A percentile compares a stretch with the other conserved stretches of the same genome.
Conservation (phyloP, 805 yeast species). For the Tetrapisispora taiwanensis region DNA sequence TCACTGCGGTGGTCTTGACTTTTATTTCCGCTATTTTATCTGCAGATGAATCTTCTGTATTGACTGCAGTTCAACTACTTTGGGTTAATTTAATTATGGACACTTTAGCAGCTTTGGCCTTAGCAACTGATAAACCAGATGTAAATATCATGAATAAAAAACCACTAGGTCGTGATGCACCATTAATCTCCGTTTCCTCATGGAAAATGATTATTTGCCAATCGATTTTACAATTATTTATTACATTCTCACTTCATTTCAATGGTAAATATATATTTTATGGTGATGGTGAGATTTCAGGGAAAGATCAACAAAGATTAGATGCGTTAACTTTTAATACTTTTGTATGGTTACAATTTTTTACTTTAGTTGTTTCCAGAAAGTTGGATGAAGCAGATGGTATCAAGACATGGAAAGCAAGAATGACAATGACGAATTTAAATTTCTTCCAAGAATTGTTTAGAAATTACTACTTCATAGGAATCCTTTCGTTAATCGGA, state of each 20-base stretch:
- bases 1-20: constrained; percentile 91
- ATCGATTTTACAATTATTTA: constrained; percentile 60
- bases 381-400: constrained; percentile 84
- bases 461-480: constrained; percentile 73
- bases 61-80: constrained; percentile 92
- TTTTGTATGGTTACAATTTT: constrained; percentile 96
- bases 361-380: constrained; percentile 83
- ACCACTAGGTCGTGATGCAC: constrained; percentile 74
- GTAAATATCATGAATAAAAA: constrained; percentile 63
- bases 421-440: constrained; percentile 55
- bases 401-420: constrained; percentile 42
- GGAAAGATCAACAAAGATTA: constrained; percentile 47
- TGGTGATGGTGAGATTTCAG: constrained; percentile 18
- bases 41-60: constrained; percentile 67
- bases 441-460: constrained; percentile 76
- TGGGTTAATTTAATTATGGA: constrained; percentile 99
- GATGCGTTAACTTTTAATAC: constrained; percentile 87
- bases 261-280: constrained; percentile 58
- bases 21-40: constrained; percentile 90
- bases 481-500: constrained; percentile 63
- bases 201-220: constrained; percentile 98
- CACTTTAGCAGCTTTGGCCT: constrained; percentile 91
- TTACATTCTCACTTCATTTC: constrained; percentile 77
- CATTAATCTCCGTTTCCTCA: constrained; percentile 82
- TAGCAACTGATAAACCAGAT: constrained; percentile 96